phyloP scores from a whole-genome alignment of 192 early-diverging fungal species.

The Dissophora globulifera region DNA sequence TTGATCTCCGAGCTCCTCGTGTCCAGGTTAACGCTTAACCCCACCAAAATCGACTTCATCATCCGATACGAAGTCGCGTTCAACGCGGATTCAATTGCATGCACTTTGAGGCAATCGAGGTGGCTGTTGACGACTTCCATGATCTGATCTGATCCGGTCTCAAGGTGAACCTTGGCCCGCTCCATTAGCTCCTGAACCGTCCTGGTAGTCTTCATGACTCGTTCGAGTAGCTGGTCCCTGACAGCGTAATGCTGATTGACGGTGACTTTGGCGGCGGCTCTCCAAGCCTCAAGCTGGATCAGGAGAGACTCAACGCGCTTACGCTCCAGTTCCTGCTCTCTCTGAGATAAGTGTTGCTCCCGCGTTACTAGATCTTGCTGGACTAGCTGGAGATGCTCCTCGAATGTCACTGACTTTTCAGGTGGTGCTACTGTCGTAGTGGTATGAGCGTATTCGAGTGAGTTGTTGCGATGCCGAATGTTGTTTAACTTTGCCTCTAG shows the following conservation, averaged over 20 bases:
- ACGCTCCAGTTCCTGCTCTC: constrained; percentile 40
- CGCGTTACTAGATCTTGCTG: constrained; percentile 38
- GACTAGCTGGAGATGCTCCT: constrained; percentile 31
- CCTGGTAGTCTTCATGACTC: constrained; percentile 47
- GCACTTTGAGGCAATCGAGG: constrained; percentile 31
- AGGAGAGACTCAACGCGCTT: constrained; percentile 36
- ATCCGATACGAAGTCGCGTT: constrained; percentile 24
- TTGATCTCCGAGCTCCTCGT: constrained; percentile 50
- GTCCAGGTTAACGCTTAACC: constrained; percentile 41
- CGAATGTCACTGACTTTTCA: constrained; percentile 5
- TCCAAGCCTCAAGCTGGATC: constrained; percentile 46
- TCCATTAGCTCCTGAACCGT: constrained; percentile 41
- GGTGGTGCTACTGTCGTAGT: neutral
- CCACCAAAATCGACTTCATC: constrained; percentile 45
- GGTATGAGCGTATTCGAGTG: constrained; percentile 26
- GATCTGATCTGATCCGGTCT: constrained; percentile 49
- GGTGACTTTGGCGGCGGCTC: constrained; percentile 40
- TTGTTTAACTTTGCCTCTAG: constrained; percentile 53
- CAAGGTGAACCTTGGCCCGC: constrained; percentile 39
- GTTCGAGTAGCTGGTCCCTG: constrained; percentile 38
- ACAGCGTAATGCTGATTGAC: constrained; percentile 52
- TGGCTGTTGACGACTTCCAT: constrained; percentile 34
- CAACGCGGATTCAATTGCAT: constrained; percentile 19
- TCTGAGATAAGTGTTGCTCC: constrained; percentile 27
- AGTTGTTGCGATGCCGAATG: constrained; percentile 41